A percentile compares a stretch with the other conserved stretches of the same genome.
phyloP scores from a whole-genome alignment of 2,329 filamentous ascomycete genomes.

The Scolecobasidium constrictum region DNA sequence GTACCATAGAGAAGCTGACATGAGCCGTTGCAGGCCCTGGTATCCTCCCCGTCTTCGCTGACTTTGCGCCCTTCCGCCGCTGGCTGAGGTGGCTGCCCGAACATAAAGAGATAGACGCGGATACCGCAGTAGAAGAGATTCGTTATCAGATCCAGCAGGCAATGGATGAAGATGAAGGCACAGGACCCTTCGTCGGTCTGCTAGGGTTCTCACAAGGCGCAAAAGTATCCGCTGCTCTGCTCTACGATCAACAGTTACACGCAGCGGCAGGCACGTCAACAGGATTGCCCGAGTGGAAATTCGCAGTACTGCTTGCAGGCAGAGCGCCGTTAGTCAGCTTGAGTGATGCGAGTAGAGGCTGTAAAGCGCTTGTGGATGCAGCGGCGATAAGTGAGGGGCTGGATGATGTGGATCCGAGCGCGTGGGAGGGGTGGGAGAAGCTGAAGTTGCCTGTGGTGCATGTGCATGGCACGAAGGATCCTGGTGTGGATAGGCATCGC shows the following conservation, averaged over 20 bases:
- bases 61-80: slow-evolving; percentile 52
- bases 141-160: slow-evolving; percentile 32
- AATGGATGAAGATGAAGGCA: slow-evolving; percentile 33
- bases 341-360: slow-evolving; percentile 26
- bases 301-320: slow-evolving; percentile 52
- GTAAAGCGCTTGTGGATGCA: slow-evolving; percentile 27
- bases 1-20: no score
- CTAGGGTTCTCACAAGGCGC: slow-evolving; percentile 41
- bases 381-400: slow-evolving; percentile 35
- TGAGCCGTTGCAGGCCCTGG: slow-evolving; percentile 39
- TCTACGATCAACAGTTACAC: slow-evolving; percentile 48
- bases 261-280: slow-evolving; percentile 15
- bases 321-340: slow-evolving; percentile 48
- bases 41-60: slow-evolving; percentile 53
- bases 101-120: slow-evolving; percentile 43
- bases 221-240: slow-evolving; percentile 34
- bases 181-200: slow-evolving; percentile 38
- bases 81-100: slow-evolving; percentile 54
- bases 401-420: slow-evolving; percentile 18
- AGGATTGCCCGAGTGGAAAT: slow-evolving; percentile 40
- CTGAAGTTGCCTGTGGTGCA: slow-evolving; percentile 52
- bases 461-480: slow-evolving; percentile 54
- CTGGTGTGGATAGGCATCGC: slow-evolving; percentile 48
- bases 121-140: slow-evolving; percentile 35
- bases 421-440: slow-evolving; percentile 25